These are phyloP conservation scores for Vitis labrusca DNA, from an alignment of 164 flowering plant genomes.

Conservation along the genomic window DNA sequence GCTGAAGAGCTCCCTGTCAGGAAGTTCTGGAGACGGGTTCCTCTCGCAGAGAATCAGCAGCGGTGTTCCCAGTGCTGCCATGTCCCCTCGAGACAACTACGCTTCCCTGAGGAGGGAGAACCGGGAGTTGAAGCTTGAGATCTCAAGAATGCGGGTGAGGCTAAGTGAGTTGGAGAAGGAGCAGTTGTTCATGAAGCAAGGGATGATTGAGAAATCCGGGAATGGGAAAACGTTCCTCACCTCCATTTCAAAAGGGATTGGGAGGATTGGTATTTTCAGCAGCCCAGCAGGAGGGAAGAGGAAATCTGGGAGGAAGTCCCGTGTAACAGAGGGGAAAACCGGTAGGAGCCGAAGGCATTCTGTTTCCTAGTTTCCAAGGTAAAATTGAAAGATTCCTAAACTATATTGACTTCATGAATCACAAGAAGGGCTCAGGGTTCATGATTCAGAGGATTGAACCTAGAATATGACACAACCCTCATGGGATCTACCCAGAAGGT, in stretches of 20 bases:
- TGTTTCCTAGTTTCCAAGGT: constrained; percentile 29
- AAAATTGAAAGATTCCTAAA: no score
- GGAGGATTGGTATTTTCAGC: constrained; percentile 52
- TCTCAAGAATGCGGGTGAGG: constrained; percentile 72
- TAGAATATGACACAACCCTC: no score
- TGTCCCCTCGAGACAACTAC: constrained; percentile 80
- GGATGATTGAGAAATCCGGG: constrained; percentile 59
- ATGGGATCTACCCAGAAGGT: no score
- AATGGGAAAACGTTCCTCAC: constrained; percentile 52
- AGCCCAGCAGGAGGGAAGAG: constrained; percentile 39
- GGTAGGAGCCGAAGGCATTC: constrained; percentile 54
- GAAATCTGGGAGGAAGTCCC: constrained; percentile 40
- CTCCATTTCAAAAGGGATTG: constrained; percentile 61
- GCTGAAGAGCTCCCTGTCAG: constrained; percentile 49
- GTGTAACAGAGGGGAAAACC: constrained; percentile 45
- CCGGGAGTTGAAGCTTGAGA: constrained; percentile 74
- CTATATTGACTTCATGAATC: background rate
- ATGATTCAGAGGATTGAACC: no score
- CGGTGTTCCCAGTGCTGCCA: constrained; percentile 66
- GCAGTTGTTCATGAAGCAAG: constrained; percentile 67
- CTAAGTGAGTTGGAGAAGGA: constrained; percentile 82
- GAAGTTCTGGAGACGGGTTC: constrained; percentile 52
- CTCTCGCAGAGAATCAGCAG: constrained; percentile 67
- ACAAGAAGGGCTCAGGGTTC: background rate
- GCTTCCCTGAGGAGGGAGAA: constrained; percentile 79